These are phyloP conservation scores for Lippia alba DNA, from an alignment of 305 asterid species.

Conservation along the genomic window DNA sequence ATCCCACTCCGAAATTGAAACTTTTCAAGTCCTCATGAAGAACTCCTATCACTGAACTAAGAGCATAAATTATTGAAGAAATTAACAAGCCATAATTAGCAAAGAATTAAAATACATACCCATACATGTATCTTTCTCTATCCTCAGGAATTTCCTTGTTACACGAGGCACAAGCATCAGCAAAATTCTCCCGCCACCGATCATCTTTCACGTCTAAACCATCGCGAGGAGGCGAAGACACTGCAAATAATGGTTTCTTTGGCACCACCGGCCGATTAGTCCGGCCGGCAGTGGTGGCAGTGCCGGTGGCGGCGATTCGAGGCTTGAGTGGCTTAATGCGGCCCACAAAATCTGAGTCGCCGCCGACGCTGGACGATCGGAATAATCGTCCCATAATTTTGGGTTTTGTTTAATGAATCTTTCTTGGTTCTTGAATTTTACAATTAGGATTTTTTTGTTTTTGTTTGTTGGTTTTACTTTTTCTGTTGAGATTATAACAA, in stretches of 20 bases:
- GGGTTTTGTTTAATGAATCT: background rate
- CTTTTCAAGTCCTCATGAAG: too few relatives aligned
- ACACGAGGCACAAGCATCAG: constrained; percentile 23
- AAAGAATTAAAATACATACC: too few relatives aligned
- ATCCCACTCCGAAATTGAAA: too few relatives aligned
- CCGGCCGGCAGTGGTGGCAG: too few relatives aligned
- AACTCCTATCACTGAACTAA: too few relatives aligned
- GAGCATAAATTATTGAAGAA: too few relatives aligned
- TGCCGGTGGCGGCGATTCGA: background rate
- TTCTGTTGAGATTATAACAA: too few relatives aligned
- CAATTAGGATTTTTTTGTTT: too few relatives aligned
- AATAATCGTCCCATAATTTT: background rate
- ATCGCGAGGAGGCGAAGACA: background rate
- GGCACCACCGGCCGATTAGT: too few relatives aligned
- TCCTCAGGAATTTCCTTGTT: background rate
- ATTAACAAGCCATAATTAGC: too few relatives aligned
- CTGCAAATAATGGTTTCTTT: background rate
- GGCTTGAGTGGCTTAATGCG: background rate
- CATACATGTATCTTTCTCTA: constrained; percentile 24
- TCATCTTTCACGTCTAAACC: too few relatives aligned
- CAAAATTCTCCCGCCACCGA: background rate
- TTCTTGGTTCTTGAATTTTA: background rate
- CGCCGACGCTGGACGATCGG: constrained; percentile 20
- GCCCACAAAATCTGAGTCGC: background rate
- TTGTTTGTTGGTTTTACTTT: too few relatives aligned